These are phyloP conservation scores for Reticulascus tulasneorum DNA, from an alignment of 2,329 filamentous ascomycete species.

Conservation along the genomic window DNA sequence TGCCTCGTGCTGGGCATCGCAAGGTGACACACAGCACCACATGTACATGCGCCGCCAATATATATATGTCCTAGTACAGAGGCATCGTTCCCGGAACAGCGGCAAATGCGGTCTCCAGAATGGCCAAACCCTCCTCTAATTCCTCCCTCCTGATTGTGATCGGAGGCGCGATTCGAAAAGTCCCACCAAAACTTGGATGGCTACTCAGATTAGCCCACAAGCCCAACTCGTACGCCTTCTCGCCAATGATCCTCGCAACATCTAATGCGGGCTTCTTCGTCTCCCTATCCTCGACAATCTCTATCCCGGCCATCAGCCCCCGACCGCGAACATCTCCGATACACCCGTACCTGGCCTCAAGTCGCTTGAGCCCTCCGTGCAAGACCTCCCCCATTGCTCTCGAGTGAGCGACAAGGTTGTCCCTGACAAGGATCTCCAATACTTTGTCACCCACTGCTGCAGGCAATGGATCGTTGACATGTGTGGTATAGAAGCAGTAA, in stretches of 20 bases:
- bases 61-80: constrained; percentile 24
- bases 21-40: too few relatives aligned
- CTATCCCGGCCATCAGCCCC: constrained; percentile 54
- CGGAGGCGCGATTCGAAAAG: constrained; percentile 57
- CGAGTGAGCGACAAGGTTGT: constrained; percentile 45
- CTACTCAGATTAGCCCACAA: constrained; percentile 55
- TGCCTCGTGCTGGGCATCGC: too few relatives aligned
- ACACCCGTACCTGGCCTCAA: constrained; percentile 51
- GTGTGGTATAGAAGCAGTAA: constrained; percentile 58
- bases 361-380: constrained; percentile 38
- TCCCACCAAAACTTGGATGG: constrained; percentile 50
- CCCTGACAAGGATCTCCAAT: constrained; percentile 55
- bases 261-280: constrained; percentile 44
- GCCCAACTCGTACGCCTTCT: constrained; percentile 45
- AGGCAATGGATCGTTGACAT: constrained; percentile 58
- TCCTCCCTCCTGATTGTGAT: constrained; percentile 51
- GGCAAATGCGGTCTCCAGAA: constrained; percentile 54
- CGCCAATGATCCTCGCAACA: constrained; percentile 42
- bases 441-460: constrained; percentile 59
- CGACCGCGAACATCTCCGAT: constrained; percentile 59
- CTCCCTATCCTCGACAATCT: constrained; percentile 48
- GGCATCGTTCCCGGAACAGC: constrained; percentile 26
- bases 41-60: too few relatives aligned
- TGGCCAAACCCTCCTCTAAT: constrained; percentile 45
- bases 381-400: constrained; percentile 40